Evolutionary conservation across 225 moss, liverwort and hornwort species (phyloP), one percentile per base, ranked within the genome.

Genomic region (Physcomitrium patens): DNA sequence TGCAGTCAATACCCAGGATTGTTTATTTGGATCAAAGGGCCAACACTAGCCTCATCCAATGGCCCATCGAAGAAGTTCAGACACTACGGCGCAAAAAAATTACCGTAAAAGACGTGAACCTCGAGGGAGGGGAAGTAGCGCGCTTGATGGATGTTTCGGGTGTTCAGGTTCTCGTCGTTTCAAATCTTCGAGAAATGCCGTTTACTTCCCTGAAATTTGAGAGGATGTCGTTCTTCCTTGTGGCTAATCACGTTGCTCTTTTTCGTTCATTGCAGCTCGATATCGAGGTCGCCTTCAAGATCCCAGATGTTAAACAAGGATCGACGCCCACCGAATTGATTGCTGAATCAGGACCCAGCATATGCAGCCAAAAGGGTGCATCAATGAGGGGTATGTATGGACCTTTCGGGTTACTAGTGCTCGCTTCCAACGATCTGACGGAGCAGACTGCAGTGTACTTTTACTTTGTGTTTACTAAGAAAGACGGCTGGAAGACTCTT

Each of bases 41-140:
- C 14, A 74, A 47, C 47, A 86, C 83, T n/a, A 75, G 87, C 37
- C 77, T 91, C 48, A 31, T 90, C 51, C 83, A 87, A 65, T 91
- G 91, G 87, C 90, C 83, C 3, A 82, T 89, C 14, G 61, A 83
- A 66, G 90, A 87, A 75, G 80, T 93, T 12, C 82, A 82, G 15
- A 26, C 19, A 19, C 73, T 93, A 44, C 83, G 83, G 23, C 73
- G 81, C 45, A 61, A 51, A 5, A 74, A 77, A 52, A 66, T 83
- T 18, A 80, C 45, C 10, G 45, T 69, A 15, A 23, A 79, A 46
- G 61, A 81, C 51, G 65, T 84, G 1, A 42, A 67, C 5, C 53
- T 96, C 37, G 43, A 75, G 9, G 78, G 71, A 7, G 76, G 78
- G 2, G 77, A 82, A 57, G 82, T 81, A 19, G 28, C 82, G 42